Evolutionary conservation across 2,329 filamentous ascomycete species (phyloP).

Genomic region (Venturia effusa): DNA sequence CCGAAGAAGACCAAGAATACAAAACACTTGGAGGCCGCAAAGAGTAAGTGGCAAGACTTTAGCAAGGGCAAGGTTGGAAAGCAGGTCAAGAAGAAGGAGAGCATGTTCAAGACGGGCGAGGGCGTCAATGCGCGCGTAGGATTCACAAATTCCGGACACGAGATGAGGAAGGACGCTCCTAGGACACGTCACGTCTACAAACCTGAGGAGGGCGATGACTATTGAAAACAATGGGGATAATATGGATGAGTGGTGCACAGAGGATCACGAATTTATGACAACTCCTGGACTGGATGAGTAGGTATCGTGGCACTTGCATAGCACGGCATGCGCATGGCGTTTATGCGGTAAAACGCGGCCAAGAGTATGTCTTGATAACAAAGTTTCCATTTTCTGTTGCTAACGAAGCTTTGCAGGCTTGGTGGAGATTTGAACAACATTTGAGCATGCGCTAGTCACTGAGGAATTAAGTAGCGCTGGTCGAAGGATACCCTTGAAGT

Average conservation of each 20-base stretch:
- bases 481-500: neutral
- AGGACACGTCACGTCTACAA: conserved; percentile 79
- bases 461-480: neutral
- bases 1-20: conserved; percentile 75
- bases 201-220: conserved; percentile 41
- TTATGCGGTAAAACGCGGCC: too few species aligned
- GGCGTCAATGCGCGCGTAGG: conserved; percentile 83
- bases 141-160: conserved; percentile 88
- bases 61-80: conserved; percentile 50
- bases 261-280: neutral
- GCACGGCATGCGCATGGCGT: too few species aligned
- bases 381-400: neutral
- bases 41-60: conserved; percentile 93
- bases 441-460: neutral
- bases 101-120: conserved; percentile 92
- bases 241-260: neutral
- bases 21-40: conserved; percentile 81
- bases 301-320: neutral
- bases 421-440: neutral
- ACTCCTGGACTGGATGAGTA: neutral
- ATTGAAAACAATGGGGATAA: conserved; percentile 44
- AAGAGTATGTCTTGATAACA: neutral
- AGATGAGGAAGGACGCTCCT: conserved; percentile 86
- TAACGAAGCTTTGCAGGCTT: neutral
- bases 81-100: conserved; percentile 75